Conservation (phyloP, 148 eudicot species). For the Vaccinium myrtillus region DNA sequence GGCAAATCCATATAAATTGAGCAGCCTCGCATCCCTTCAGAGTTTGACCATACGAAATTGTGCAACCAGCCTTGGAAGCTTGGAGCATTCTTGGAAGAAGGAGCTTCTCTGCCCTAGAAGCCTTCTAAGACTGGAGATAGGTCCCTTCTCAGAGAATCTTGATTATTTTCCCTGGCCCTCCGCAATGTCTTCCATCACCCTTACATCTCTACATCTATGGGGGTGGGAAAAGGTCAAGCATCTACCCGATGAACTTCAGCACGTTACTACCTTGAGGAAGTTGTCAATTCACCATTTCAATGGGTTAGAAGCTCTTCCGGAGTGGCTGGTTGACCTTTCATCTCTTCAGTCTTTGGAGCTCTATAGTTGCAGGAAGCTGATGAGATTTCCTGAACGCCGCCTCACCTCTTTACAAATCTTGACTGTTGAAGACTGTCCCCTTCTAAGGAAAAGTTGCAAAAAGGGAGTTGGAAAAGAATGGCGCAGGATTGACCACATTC, state of each 20-base stretch:
- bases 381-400: too few species aligned
- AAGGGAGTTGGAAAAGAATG: neutral
- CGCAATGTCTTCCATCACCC: too few species aligned
- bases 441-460: neutral
- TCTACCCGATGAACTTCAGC: too few species aligned
- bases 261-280: too few species aligned
- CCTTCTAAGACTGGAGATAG: neutral
- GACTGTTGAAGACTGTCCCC: neutral
- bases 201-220: too few species aligned
- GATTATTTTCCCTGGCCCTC: constrained; percentile 2
- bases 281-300: too few species aligned
- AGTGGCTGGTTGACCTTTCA: too few species aligned
- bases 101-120: neutral
- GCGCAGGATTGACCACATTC: neutral
- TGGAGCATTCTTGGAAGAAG: neutral
- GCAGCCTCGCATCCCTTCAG: neutral
- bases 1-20: neutral
- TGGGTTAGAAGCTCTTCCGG: too few species aligned
- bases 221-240: too few species aligned
- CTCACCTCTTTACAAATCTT: too few species aligned
- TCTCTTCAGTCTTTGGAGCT: too few species aligned
- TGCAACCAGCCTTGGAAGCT: neutral
- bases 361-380: too few species aligned
- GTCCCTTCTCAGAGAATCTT: neutral
- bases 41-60: neutral